Evolutionary conservation across 208 protist genomes (phyloP), one percentile per base, ranked within the genome.

Genomic region (Acanthamoeba healyi): DNA sequence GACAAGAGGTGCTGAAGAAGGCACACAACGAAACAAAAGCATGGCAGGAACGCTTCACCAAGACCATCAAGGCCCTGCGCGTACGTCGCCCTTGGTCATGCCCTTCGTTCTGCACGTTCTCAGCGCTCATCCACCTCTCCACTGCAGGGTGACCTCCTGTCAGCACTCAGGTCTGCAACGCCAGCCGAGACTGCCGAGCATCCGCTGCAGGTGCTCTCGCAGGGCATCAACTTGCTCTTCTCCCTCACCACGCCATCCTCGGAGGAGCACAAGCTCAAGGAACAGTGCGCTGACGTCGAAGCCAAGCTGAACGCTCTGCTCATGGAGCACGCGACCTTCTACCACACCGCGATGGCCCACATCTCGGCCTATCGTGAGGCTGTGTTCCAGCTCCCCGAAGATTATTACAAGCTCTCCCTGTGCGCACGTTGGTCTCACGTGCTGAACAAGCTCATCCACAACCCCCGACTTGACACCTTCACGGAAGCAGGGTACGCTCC

Each of bases 221-320:
- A 67, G 61, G 61, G 61, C 61, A 67, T 34, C 61, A 67, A 36
- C 5, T 15, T 67, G 29, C 61, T 67, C 1, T 67, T 67, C 61
- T 67, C 61, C n/a, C 61, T 67, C 61, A 67, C 61, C n/a, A 67
- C 61, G 61, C 61, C 61, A 15, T 86, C 77, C 29, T 34, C 77
- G 7, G 77, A 86, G 40, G 38, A 61, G 22, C 77, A 86, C 40
- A 86, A 86, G 15, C 42, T 86, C 32, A 61, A 56, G 44, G 77
- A 86, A 24, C 77, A 86, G 77, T 86, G 77, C 77, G 36, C 77
- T 24, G 77, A 86, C 42, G 49, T 56, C 26, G 77, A 86, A 32
- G 49, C 42, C 34, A 86, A 56, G 77, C 42, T 86, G 38, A 54
- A 56, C 9, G 42, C 77, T n/a, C 40, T 86, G 22, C 40, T 86